Evolutionary conservation across 371 early-diverging fungal genomes (phyloP), one percentile per base, ranked within the genome.

Genomic region (Aphelidium insulamus): DNA sequence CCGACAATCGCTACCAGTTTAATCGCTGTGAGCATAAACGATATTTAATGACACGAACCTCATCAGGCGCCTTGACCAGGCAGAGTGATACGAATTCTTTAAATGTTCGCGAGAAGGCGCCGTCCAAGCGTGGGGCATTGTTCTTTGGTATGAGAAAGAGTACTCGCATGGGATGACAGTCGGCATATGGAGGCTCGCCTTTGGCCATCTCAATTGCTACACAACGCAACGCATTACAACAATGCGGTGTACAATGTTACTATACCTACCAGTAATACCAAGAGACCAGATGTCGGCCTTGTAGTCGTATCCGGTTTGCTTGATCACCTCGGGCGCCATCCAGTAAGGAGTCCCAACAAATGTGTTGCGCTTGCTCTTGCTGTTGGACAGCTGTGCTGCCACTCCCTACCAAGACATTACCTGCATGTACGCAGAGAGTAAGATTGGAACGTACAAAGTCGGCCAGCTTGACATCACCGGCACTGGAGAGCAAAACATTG

Each of bases 371-470:
- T 69, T 69, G 17, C 60, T 49, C 19, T 69, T 59, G 28, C 54
- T 48, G 16, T 51, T 48, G 3, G 72, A 62, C 34, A 74, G 39
- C 36, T 69, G 69, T 12, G 67, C 71, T 29, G 69, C 72, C 31
- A 66, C 68, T 30, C 73, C 69, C 45, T 76, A 75, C 46, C 77
- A 77, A 11, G 77, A 71, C 57, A 58, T 38, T 36, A 34, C 19
- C 15, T 14, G 31, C 25, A 50, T 48, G 29, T 48, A 48, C 46
- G 38, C 12, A 12, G 15, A 28, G 32, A 34, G 7, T 11, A 23
- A 28, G 10, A 28, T 97, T 95, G 3, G 95, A 85, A 24, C 97
- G 80, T 10, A 98, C 98, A 70, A 99, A 98, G 52, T 99, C 99
- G 2, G 90, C 8, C 41, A 99, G 94, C 58, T 95, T 97, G 30